phyloP scores from a whole-genome alignment of 495 filamentous ascomycete species.

The Parathielavia appendiculata region DNA sequence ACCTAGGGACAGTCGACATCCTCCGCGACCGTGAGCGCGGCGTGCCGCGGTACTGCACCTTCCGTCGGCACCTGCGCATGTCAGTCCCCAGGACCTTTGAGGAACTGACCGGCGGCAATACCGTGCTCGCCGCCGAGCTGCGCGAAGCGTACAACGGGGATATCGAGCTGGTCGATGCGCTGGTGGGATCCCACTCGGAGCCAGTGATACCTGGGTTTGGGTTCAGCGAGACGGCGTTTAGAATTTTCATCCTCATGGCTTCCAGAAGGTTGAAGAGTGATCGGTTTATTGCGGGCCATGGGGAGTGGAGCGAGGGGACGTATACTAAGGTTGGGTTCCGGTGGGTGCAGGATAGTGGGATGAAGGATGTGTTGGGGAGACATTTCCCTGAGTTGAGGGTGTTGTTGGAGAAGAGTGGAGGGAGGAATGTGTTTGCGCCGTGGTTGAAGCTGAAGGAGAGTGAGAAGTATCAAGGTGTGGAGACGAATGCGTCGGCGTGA shows the following conservation, averaged over 20 bases:
- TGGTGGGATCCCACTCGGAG: slow-evolving; percentile 37
- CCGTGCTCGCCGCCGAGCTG: slow-evolving; percentile 28
- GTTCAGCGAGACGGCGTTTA: slow-evolving; percentile 41
- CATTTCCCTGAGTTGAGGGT: slow-evolving; percentile 36
- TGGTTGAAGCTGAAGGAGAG: slow-evolving; percentile 31
- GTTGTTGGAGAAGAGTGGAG: slow-evolving; percentile 18
- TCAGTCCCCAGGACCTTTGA: slow-evolving; percentile 27
- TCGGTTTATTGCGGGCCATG: slow-evolving; percentile 34
- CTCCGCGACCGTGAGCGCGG: slow-evolving; percentile 44
- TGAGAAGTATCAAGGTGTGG: slow-evolving; percentile 26
- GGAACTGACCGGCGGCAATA: slow-evolving; percentile 36
- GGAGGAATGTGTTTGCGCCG: slow-evolving; percentile 37
- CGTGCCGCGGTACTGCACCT: slow-evolving; percentile 43
- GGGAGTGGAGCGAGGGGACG: slow-evolving; percentile 28
- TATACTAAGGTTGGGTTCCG: slow-evolving; percentile 39
- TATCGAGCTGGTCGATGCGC: slow-evolving; percentile 37
- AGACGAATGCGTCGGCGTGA: slow-evolving; percentile 7
- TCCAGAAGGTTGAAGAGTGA: slow-evolving; percentile 38
- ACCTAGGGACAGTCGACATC: slow-evolving; percentile 42
- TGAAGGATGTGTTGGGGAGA: slow-evolving; percentile 32
- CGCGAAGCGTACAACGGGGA: slow-evolving; percentile 29
- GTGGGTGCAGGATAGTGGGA: slow-evolving; percentile 37
- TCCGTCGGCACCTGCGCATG: slow-evolving; percentile 41
- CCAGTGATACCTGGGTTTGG: slow-evolving; percentile 41
- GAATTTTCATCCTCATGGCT: slow-evolving; percentile 40